These are phyloP conservation scores for Parachlorella kessleri DNA, from an alignment of 139 green algal genomes.

Conservation along the genomic window DNA sequence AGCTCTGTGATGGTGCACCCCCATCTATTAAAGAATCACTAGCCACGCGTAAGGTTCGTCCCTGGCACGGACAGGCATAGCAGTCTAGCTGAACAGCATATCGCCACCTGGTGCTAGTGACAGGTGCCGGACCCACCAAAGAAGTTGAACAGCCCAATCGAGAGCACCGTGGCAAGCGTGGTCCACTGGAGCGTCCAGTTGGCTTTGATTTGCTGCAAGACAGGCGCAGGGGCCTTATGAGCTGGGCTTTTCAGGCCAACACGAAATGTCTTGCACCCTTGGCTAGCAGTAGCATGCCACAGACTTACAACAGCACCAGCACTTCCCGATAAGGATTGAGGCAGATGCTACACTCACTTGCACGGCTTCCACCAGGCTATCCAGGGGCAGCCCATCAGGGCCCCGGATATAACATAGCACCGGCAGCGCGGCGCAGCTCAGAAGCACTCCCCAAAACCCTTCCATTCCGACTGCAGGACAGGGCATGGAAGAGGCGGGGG, in stretches of 20 bases:
- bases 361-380: conserved; percentile 43
- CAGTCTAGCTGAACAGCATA: too few species aligned
- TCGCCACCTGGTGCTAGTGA: too few species aligned
- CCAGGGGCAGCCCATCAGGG: conserved; percentile 55
- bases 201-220: conserved; percentile 13
- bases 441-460: conserved; percentile 74
- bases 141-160: conserved; percentile 88
- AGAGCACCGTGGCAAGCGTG: conserved; percentile 48
- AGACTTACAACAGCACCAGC: too few species aligned
- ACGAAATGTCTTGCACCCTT: too few species aligned
- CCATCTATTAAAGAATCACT: too few species aligned
- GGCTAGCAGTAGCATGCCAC: too few species aligned
- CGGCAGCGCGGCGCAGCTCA: conserved; percentile 68
- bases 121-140: conserved; percentile 45
- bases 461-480: conserved; percentile 42
- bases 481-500: background rate
- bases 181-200: conserved; percentile 25
- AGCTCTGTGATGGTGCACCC: too few species aligned
- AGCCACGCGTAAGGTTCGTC: too few species aligned
- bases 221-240: background rate
- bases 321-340: too few species aligned
- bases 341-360: too few species aligned
- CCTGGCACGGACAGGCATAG: too few species aligned
- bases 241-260: background rate
- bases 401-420: conserved; percentile 51